Conservation (phyloP, 2,329 filamentous ascomycete species). For the Talaromyces sp. region DNA sequence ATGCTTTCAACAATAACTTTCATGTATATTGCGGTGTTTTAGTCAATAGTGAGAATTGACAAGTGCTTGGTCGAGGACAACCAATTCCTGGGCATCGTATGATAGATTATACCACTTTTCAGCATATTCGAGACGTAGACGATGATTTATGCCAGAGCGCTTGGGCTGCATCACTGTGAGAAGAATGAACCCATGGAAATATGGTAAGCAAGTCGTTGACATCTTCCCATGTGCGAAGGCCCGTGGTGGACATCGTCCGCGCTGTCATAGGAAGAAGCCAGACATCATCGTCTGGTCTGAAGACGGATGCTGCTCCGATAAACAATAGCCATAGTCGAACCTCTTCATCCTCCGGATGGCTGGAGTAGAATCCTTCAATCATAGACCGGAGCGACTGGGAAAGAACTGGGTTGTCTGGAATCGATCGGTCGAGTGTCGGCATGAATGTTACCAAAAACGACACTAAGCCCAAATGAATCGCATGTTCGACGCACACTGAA, state of each 20-base stretch:
- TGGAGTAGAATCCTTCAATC: not conserved
- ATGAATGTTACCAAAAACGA: conserved; percentile 12
- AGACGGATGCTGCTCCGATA: conserved; percentile 4
- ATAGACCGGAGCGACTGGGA: conserved; percentile 1
- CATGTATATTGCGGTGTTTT: not conserved
- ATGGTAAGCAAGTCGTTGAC: not conserved
- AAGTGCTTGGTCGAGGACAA: not conserved
- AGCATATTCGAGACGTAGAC: not conserved
- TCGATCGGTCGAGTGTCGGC: conserved; percentile 7
- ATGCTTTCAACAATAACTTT: not conserved
- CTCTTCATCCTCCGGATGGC: not conserved
- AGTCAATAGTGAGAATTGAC: not conserved
- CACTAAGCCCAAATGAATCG: conserved; percentile 10
- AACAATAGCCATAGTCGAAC: conserved; percentile 11
- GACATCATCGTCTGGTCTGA: not conserved
- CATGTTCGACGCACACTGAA: conserved; percentile 4
- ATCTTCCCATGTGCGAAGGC: conserved; percentile 5
- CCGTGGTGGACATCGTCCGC: not conserved
- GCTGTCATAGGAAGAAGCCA: conserved; percentile 9
- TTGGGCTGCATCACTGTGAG: conserved; percentile 3
- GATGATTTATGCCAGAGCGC: conserved; percentile 4
- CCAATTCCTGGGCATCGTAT: not conserved
- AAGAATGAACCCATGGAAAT: conserved; percentile 9
- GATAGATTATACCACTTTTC: not conserved
- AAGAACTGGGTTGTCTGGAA: conserved; percentile 9